phyloP scores from a whole-genome alignment of 2,329 filamentous ascomycete species.

The Seiridium unicorne region DNA sequence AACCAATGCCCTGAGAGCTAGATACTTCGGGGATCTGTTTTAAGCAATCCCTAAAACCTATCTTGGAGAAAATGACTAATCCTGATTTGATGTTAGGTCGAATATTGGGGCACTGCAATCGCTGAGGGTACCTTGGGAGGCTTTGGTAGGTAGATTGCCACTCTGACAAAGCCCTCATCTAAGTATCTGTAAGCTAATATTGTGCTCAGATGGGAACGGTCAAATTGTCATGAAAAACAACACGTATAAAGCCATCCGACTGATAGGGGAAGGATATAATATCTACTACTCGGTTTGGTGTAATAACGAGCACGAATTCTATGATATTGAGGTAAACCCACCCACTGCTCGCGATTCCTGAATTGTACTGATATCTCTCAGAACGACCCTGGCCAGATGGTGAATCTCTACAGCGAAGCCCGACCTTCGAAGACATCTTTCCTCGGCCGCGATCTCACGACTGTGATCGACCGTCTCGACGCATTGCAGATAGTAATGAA shows the following conservation, averaged over 20 bases:
- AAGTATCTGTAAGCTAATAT: too few relatives aligned
- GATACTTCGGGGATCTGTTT: too few relatives aligned
- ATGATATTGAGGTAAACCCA: conserved; percentile 50
- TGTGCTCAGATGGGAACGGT: background rate
- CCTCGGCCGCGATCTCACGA: conserved; percentile 20
- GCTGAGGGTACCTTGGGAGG: conserved; percentile 8
- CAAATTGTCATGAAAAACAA: conserved; percentile 22
- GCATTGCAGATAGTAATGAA: conserved; percentile 59
- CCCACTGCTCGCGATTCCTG: conserved; percentile 7
- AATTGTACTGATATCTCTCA: conserved; percentile 18
- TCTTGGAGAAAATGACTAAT: too few relatives aligned
- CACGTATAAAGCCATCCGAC: conserved; percentile 44
- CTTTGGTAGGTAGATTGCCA: too few relatives aligned
- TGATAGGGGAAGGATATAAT: conserved; percentile 23
- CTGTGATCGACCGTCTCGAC: conserved; percentile 52
- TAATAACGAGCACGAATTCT: conserved; percentile 64
- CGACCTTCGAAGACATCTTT: background rate
- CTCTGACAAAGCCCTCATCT: too few relatives aligned
- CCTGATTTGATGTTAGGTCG: conserved; percentile 23
- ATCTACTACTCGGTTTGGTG: conserved; percentile 57
- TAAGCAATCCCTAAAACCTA: too few relatives aligned
- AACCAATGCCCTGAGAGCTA: too few relatives aligned
- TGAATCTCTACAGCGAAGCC: conserved; percentile 35
- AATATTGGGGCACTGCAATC: conserved; percentile 34
- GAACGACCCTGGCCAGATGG: conserved; percentile 51